These are phyloP conservation scores for Aspergillus terreus DNA, from an alignment of 2,329 filamentous ascomycete species.

Conservation along the genomic window DNA sequence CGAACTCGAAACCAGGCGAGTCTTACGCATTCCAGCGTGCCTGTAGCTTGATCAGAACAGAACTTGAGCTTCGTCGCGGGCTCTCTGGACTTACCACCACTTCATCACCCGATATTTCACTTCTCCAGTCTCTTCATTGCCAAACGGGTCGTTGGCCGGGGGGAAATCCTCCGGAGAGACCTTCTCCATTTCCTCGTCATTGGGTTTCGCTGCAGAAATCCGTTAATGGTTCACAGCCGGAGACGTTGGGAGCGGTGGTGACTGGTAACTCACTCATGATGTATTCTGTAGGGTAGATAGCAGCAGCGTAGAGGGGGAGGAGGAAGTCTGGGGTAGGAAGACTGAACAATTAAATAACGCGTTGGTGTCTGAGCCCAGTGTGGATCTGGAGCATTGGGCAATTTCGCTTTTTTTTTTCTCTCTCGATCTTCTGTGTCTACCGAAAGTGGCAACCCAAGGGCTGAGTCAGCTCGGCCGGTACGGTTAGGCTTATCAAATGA, in stretches of 20 bases:
- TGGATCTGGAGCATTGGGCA: neutral
- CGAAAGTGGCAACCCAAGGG: neutral
- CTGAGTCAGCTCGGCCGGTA: neutral
- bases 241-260: neutral
- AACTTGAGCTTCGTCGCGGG: neutral
- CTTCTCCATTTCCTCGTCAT: constrained; percentile 7
- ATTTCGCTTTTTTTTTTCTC: neutral
- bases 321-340: neutral
- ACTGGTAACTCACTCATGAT: neutral
- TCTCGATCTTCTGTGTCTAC: neutral
- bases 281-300: neutral
- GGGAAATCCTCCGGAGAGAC: neutral
- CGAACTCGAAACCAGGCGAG: neutral
- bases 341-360: neutral
- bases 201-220: neutral
- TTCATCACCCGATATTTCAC: constrained; percentile 50
- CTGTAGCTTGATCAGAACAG: constrained; percentile 13
- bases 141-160: constrained; percentile 31
- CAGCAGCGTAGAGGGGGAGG: neutral
- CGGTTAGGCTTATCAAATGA: neutral
- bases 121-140: constrained; percentile 36
- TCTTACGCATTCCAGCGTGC: constrained; percentile 37
- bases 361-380: neutral
- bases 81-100: constrained; percentile 32
- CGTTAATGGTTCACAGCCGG: neutral